Evolutionary conservation across 2,329 filamentous ascomycete genomes (phyloP).

Genomic region (Ilyonectria sp.): DNA sequence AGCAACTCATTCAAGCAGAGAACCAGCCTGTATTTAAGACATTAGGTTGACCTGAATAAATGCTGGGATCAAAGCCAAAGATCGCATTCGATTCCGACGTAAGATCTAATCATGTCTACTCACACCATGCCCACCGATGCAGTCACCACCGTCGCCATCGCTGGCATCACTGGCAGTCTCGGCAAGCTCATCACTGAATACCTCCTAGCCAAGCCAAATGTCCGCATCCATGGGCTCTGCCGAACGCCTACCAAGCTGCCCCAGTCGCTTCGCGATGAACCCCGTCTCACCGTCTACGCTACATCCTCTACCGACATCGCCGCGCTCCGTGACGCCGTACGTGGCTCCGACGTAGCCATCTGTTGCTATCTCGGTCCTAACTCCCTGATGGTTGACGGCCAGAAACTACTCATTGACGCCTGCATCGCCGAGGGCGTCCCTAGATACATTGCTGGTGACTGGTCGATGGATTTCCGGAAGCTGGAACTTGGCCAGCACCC

Average conservation of each 20-base stretch:
- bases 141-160: slow-evolving; percentile 2
- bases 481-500: slow-evolving; percentile 6
- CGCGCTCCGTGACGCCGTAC: not conserved
- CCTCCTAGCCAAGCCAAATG: slow-evolving; percentile 9
- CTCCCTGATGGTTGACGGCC: slow-evolving; percentile 9
- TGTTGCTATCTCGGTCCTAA: slow-evolving; percentile 5
- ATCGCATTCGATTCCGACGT: not conserved
- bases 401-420: slow-evolving; percentile 12
- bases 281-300: slow-evolving; percentile 9
- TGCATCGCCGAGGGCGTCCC: slow-evolving; percentile 1
- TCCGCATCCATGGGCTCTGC: slow-evolving; percentile 11
- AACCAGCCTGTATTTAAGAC: slow-evolving; percentile 12
- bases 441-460: slow-evolving; percentile 8
- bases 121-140: slow-evolving; percentile 4
- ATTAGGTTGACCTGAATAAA: slow-evolving; percentile 5
- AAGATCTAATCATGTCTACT: slow-evolving; percentile 8
- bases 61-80: slow-evolving; percentile 5
- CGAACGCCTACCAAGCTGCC: slow-evolving; percentile 9
- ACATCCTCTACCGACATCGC: slow-evolving; percentile 1
- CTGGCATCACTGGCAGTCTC: slow-evolving; percentile 12
- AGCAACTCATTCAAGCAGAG: slow-evolving; percentile 9
- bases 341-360: slow-evolving; percentile 1
- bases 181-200: slow-evolving; percentile 9
- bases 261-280: slow-evolving; percentile 9
- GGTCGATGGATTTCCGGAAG: slow-evolving; percentile 8